phyloP scores from a whole-genome alignment of 2,329 filamentous ascomycete species.

The Phaeosphaeria sp. region DNA sequence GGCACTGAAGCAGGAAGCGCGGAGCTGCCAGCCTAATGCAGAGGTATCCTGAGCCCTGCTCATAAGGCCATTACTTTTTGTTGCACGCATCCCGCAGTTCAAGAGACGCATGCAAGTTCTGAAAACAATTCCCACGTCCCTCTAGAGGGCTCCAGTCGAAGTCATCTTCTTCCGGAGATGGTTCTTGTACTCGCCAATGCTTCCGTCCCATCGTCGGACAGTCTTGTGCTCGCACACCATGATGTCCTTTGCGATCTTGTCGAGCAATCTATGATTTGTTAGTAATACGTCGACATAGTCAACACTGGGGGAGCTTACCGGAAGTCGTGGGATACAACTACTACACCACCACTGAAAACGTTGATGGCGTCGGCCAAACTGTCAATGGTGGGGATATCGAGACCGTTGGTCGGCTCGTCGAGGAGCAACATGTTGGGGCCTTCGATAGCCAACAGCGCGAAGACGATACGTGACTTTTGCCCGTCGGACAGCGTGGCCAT shows the following conservation, averaged over 20 bases:
- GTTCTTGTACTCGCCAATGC: constrained; percentile 96
- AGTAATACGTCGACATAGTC: constrained; percentile 27
- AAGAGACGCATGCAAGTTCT: constrained; percentile 35
- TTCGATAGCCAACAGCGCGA: constrained; percentile 94
- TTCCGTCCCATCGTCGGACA: constrained; percentile 85
- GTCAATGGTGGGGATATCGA: constrained; percentile 99
- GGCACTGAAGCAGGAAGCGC: constrained; percentile 43
- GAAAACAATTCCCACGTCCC: constrained; percentile 15
- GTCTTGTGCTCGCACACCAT: constrained; percentile 99
- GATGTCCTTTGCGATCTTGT: constrained; percentile 99
- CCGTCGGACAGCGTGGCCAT: constrained; percentile 98
- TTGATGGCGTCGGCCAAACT: constrained; percentile 97
- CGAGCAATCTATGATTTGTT: constrained; percentile 74
- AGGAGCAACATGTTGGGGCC: constrained; percentile 96
- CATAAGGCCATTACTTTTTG: constrained; percentile 37
- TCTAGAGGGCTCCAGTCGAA: constrained; percentile 77
- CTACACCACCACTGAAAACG: constrained; percentile 92
- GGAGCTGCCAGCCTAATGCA: constrained; percentile 43
- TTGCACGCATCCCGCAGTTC: constrained; percentile 32
- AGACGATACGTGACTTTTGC: constrained; percentile 97
- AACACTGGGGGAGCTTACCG: constrained; percentile 65
- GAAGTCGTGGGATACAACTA: constrained; percentile 99
- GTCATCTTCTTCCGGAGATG: constrained; percentile 99
- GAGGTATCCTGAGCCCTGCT: constrained; percentile 39
- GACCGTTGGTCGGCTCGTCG: constrained; percentile 98